phyloP scores from a whole-genome alignment of 257 asterid species.

The Perilla frutescens region DNA sequence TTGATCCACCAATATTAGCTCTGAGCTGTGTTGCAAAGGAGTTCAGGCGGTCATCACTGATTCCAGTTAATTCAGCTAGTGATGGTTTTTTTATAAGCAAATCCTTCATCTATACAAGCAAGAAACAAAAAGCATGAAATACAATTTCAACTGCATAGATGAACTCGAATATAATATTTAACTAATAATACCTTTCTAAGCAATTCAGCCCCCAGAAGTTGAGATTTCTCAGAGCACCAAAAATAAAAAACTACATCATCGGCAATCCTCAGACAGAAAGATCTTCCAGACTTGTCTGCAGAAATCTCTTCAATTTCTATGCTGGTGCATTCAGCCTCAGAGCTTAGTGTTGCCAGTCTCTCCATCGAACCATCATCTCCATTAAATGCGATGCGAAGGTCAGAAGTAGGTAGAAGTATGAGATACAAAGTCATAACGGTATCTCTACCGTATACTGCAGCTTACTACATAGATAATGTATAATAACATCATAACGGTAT shows the following conservation, averaged over 20 bases:
- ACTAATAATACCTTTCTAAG: constrained; percentile 59
- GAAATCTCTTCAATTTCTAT: constrained; percentile 60
- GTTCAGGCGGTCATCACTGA: constrained; percentile 67
- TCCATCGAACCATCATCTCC: constrained; percentile 81
- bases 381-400: constrained; percentile 65
- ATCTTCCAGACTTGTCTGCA: constrained; percentile 76
- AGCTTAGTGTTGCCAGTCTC: constrained; percentile 56
- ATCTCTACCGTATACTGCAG: constrained; percentile 95
- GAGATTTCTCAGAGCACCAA: constrained; percentile 83
- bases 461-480: constrained; percentile 50
- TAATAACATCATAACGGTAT: neutral
- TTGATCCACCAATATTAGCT: constrained; percentile 65
- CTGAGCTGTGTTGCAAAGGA: constrained; percentile 70
- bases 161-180: neutral
- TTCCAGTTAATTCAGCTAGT: constrained; percentile 77
- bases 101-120: constrained; percentile 67
- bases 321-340: constrained; percentile 43
- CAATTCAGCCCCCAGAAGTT: constrained; percentile 69
- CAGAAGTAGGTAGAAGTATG: constrained; percentile 73
- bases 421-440: constrained; percentile 72
- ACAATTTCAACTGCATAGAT: constrained; percentile 8
- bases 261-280: constrained; percentile 55
- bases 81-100: constrained; percentile 64
- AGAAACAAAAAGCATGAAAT: constrained; percentile 15
- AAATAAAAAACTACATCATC: constrained; percentile 50